Base-by-base conservation (phyloP, 176 grass and related monocot genomes). In the Coix lacrymajobi region DNA sequence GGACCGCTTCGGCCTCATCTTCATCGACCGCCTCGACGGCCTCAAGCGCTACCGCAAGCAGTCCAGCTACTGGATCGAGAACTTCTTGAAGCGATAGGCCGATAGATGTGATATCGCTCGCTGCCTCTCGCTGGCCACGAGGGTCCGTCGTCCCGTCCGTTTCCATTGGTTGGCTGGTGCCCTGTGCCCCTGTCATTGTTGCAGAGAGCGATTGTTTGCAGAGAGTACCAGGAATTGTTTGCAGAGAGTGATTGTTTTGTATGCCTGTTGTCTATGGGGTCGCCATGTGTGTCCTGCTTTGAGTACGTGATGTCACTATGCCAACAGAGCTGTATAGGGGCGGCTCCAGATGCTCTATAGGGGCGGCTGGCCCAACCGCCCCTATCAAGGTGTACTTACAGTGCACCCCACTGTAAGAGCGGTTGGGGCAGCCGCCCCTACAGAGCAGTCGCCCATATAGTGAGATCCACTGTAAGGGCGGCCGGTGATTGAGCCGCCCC, bases 11-110 rank as follows among this genome's bases (percentile, higher is more conserved):
- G 91, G 94, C 6, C 52, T 97, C 82, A 75, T 89, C 77, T 97
- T 60, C 37, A 33, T 94, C 11, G 91, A 97, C 73, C 92, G 61
- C 29, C 45, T 62, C 61, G 81, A 92, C 62, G 61, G 29, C 3
- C 86, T 97, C 58, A 82, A 79, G 89, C 82, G 91, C 22, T 84
- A 94, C 69, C 91, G 84, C 15, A 97, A 97, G 89, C 30, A 73
- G 10, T 97, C 94, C 44, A 90, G 84, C 57, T 56, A 79, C 25
- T 97, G 91, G 94, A 88, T 90, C 32, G 48, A 52, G 3, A 43
- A 70, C 0, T 93, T 97, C 80, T 82, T 97, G 29, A 68, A 79
- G 76, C 78, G 73, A 72, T 49, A 62, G 34, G n/a, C n/a, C n/a
- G n/a, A n/a, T n/a, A 73, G 67, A 15, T 3, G 3, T 8, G 15